Conservation (phyloP, 306 rosid genomes). For the Ormosia semicastrata region DNA sequence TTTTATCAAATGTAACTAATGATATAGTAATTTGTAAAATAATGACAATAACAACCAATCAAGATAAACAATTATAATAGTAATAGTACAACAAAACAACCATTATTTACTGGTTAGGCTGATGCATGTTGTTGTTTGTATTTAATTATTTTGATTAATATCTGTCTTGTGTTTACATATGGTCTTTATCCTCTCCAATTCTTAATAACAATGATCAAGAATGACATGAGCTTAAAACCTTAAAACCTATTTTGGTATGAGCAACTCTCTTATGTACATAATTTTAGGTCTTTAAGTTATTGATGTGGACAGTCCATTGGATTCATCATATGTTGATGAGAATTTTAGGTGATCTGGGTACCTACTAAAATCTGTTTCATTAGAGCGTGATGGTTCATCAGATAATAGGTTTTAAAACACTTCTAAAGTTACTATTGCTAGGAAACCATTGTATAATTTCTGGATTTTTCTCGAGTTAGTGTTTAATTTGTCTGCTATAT, state of each 20-base stretch:
- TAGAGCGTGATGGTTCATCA: background rate
- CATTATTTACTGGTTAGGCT: background rate
- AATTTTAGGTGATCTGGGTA: background rate
- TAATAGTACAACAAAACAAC: background rate
- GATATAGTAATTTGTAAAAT: background rate
- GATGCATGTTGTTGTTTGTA: background rate
- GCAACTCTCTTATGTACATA: background rate
- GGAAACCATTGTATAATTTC: background rate
- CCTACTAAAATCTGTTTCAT: slow-evolving; percentile 1
- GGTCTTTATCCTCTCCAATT: background rate
- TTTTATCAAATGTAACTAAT: background rate
- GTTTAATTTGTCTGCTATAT: background rate
- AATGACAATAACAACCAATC: background rate
- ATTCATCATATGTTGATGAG: background rate
- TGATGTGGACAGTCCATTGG: background rate
- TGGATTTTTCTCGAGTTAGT: background rate
- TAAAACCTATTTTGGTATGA: background rate
- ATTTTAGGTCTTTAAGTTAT: background rate
- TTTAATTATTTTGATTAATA: background rate
- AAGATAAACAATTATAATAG: background rate
- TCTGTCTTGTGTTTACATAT: background rate
- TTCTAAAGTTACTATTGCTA: background rate
- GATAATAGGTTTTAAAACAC: background rate
- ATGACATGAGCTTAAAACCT: background rate
- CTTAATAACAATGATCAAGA: background rate